phyloP scores from a whole-genome alignment of 768 basidiomycete species.

The Coprinopsis marcescibilis region DNA sequence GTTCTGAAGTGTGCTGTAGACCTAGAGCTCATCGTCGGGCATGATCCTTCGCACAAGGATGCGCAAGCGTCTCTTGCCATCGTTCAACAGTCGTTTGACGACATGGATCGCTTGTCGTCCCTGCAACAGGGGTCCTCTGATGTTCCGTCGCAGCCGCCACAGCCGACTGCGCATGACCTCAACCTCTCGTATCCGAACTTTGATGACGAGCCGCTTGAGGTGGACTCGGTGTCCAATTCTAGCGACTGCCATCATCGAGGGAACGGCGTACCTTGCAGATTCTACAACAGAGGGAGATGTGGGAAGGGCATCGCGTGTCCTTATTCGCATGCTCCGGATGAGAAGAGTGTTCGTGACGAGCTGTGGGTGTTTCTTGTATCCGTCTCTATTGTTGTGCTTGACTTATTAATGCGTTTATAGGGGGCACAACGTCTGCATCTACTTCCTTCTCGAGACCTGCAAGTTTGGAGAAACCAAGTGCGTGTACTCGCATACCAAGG shows the following conservation, averaged over 20 bases:
- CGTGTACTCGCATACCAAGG: slow-evolving; percentile 43
- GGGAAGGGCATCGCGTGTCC: slow-evolving; percentile 30
- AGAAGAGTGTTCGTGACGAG: slow-evolving; percentile 42
- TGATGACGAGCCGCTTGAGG: slow-evolving; percentile 23
- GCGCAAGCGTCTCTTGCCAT: slow-evolving; percentile 14
- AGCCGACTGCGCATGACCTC: slow-evolving; percentile 10
- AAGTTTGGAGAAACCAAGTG: slow-evolving; percentile 34
- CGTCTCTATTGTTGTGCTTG: background rate
- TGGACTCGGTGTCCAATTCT: slow-evolving; percentile 41
- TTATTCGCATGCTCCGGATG: slow-evolving; percentile 48
- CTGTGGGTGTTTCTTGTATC: slow-evolving; percentile 28
- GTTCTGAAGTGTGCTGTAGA: slow-evolving; percentile 15
- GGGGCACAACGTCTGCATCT: slow-evolving; percentile 42
- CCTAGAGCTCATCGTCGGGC: slow-evolving; percentile 20
- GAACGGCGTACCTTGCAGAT: slow-evolving; percentile 42
- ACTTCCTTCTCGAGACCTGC: slow-evolving; percentile 30
- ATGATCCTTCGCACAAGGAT: slow-evolving; percentile 16
- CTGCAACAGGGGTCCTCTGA: background rate
- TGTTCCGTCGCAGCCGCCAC: background rate
- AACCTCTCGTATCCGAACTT: slow-evolving; percentile 17
- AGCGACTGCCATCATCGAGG: slow-evolving; percentile 46
- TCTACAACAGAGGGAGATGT: slow-evolving; percentile 48
- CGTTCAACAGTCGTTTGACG: slow-evolving; percentile 14
- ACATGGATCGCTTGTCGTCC: slow-evolving; percentile 5
- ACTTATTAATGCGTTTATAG: slow-evolving; percentile 21